Evolutionary conservation across 2,329 filamentous ascomycete genomes (phyloP).

Genomic region (Aspergillus felis): DNA sequence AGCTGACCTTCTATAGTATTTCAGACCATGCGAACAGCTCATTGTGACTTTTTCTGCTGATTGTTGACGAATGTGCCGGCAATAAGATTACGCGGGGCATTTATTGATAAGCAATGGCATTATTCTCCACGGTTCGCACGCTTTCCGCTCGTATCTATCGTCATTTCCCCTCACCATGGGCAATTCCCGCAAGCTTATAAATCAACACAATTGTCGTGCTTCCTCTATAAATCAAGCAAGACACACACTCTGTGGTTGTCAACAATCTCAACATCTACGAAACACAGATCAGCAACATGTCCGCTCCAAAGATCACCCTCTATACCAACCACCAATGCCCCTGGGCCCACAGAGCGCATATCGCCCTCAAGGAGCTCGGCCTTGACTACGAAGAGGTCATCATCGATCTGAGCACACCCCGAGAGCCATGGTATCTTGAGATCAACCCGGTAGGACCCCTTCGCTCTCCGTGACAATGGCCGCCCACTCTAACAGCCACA

Average conservation of each 20-base stretch:
- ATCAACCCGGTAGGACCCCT: conserved; percentile 60
- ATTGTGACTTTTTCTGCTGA: neutral
- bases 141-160: neutral
- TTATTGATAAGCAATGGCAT: neutral
- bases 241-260: too few relatives aligned
- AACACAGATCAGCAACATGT: conserved; percentile 19
- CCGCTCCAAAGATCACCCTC: conserved; percentile 54
- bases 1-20: too few relatives aligned
- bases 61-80: neutral
- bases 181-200: neutral
- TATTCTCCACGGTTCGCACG: neutral
- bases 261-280: neutral
- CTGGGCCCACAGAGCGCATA: conserved; percentile 73
- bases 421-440: conserved; percentile 69
- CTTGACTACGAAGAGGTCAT: conserved; percentile 66
- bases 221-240: neutral
- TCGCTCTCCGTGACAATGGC: neutral
- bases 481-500: conserved; percentile 18
- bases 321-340: conserved; percentile 70
- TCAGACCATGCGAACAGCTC: too few relatives aligned
- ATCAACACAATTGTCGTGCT: neutral
- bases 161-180: neutral
- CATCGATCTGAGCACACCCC: conserved; percentile 66
- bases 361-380: conserved; percentile 63
- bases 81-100: neutral